A percentile compares a stretch with the other conserved stretches of the same genome.
Conservation (phyloP, 2,329 filamentous ascomycete species). For the Orbilia ellipsospora region DNA sequence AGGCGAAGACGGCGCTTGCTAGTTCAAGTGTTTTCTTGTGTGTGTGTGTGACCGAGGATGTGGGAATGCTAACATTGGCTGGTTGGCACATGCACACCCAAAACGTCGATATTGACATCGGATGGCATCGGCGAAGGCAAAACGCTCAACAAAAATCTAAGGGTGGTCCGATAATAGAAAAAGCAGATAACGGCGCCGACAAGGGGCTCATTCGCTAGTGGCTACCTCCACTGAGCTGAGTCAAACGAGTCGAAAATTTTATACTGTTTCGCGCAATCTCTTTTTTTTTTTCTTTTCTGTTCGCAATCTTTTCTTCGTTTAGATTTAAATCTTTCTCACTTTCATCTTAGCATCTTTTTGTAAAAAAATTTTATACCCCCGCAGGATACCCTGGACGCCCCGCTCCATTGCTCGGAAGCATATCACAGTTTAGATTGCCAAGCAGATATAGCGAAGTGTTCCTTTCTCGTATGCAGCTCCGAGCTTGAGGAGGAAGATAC, state of each 20-base stretch:
- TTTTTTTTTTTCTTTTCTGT: neutral
- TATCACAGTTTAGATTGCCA: constrained; percentile 2
- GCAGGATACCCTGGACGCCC: neutral
- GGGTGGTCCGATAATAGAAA: constrained; percentile 23
- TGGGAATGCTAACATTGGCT: neutral
- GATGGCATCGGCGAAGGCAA: constrained; percentile 53
- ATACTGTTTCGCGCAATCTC: constrained; percentile 29
- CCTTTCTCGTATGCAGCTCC: neutral
- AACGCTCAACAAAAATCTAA: neutral
- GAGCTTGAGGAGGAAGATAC: constrained; percentile 23
- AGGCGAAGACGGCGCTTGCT: no score
- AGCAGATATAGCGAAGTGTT: neutral
- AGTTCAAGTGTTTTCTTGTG: no score
- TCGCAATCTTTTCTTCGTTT: constrained; percentile 7
- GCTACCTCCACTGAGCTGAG: constrained; percentile 19
- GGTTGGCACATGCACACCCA: constrained; percentile 25
- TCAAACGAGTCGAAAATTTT: constrained; percentile 40
- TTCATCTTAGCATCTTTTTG: constrained; percentile 5
- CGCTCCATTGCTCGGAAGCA: neutral
- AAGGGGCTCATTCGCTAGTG: neutral
- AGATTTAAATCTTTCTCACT: constrained; percentile 4
- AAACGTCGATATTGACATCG: constrained; percentile 33
- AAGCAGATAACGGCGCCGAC: constrained; percentile 44
- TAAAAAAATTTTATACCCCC: constrained; percentile 19
- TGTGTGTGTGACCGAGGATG: no score